Evolutionary conservation across 1,284 basidiomycete genomes (phyloP).

Genomic region (Microbotryum silenes-acaulis): DNA sequence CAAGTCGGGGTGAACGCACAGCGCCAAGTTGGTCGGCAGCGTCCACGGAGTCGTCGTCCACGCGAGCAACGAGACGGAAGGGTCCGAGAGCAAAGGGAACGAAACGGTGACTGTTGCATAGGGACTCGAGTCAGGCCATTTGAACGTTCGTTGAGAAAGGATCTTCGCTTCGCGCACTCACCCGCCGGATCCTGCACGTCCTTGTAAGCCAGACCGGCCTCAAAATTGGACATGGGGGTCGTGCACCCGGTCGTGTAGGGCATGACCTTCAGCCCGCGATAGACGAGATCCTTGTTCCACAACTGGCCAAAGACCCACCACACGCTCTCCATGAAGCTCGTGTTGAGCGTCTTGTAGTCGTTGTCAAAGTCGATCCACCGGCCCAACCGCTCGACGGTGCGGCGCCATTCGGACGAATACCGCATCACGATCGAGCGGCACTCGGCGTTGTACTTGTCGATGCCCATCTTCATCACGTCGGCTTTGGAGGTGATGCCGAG

Average conservation of each 20-base stretch:
- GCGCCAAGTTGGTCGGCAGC: constrained; percentile 84
- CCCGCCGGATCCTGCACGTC: constrained; percentile 92
- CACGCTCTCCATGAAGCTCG: constrained; percentile 92
- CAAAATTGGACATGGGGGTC: constrained; percentile 96
- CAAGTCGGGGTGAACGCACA: constrained; percentile 93
- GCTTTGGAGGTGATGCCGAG: constrained; percentile 85
- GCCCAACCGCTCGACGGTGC: constrained; percentile 94
- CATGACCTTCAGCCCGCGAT: constrained; percentile 94
- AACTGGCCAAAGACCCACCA: constrained; percentile 99
- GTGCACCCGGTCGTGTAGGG: constrained; percentile 96
- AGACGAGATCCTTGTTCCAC: constrained; percentile 88
- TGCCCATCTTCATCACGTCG: constrained; percentile 92
- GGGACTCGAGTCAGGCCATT: neutral
- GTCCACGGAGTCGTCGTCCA: constrained; percentile 99
- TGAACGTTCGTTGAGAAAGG: too few relatives aligned
- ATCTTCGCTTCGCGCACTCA: constrained; percentile 39
- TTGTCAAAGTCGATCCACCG: constrained; percentile 99
- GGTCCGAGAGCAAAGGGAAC: constrained; percentile 89
- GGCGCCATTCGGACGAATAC: constrained; percentile 87
- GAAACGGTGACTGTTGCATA: constrained; percentile 65
- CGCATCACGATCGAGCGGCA: constrained; percentile 98
- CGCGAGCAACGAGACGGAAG: constrained; percentile 79
- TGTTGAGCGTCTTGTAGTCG: constrained; percentile 96
- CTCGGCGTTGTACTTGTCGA: constrained; percentile 95
- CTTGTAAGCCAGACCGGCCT: constrained; percentile 86